Evolutionary conservation across 371 early-diverging fungal genomes (phyloP), one percentile per base, ranked within the genome.

Genomic region (Haplosporangium sp.): DNA sequence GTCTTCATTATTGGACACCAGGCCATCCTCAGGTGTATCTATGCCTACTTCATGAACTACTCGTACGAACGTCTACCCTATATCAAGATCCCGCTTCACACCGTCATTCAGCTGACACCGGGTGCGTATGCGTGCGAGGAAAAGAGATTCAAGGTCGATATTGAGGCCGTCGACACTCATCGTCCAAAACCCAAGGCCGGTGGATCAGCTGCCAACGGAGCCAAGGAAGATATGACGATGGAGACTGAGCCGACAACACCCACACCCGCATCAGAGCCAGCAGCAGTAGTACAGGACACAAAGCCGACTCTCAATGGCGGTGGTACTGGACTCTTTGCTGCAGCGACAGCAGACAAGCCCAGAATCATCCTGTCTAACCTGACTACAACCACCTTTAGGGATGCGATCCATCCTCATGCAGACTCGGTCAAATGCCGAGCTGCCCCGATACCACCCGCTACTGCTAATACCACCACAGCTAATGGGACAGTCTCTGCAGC

Each of bases 1-100:
- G 95, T 99, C 63, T 84, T 98, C 68, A 96, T 99, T 62, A 92
- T 98, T 76, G 96, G 93, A 29, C 96, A 96, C 67, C 96, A 95
- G 55, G 99, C 98, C 0, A 96, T 96, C 21, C 81, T 98, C 59
- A 90, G 99, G 42, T 94, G 94, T 67, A 90, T 98, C 46, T 95
- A 96, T 81, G 95, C 94, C 18, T 97, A 98, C 82, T 97, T 97
- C 82, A 85, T 96, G 86, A 93, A 95, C 62, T 88, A 90, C 60
- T 86, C 89, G 23, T 95, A 95, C 57, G 95, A 96, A 12, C 93
- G 96, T 50, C 82, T 99, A 42, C 99, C 99, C 0, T 99, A 98
- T 73, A 86, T 96, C 72, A 95, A 95, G 67, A 95, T 99, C 64
- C 99, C 99, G n/a, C 86, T 99, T 45, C 99, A 99, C 74, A 96